A percentile compares a stretch with the other conserved stretches of the same genome.
phyloP scores from a whole-genome alignment of 1,284 basidiomycete species.

The Ustilago vetiveriae region DNA sequence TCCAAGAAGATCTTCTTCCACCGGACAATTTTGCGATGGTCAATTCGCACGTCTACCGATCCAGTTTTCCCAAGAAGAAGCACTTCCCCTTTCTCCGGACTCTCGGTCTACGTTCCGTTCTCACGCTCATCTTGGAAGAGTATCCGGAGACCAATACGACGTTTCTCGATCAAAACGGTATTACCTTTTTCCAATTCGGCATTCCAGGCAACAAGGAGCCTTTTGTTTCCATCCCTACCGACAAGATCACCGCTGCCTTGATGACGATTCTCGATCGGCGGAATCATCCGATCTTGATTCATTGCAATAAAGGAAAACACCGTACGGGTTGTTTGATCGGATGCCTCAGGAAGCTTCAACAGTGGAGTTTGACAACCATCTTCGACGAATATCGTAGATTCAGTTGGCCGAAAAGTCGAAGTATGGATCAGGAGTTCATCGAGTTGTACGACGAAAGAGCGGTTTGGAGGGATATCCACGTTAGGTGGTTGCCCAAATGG shows the following conservation, averaged over 20 bases:
- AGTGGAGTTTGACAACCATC: slow-evolving; percentile 71
- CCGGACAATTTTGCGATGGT: slow-evolving; percentile 68
- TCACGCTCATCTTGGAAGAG: slow-evolving; percentile 71
- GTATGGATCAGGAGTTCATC: slow-evolving; percentile 72
- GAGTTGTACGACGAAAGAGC: slow-evolving; percentile 67
- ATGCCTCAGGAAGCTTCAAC: slow-evolving; percentile 71
- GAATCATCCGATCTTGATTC: slow-evolving; percentile 72
- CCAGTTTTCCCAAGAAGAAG: slow-evolving; percentile 71
- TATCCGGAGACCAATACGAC: slow-evolving; percentile 71
- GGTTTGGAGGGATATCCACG: slow-evolving; percentile 38
- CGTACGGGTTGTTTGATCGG: slow-evolving; percentile 73
- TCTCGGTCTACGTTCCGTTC: slow-evolving; percentile 71
- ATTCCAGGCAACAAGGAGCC: slow-evolving; percentile 72
- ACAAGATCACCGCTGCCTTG: slow-evolving; percentile 71
- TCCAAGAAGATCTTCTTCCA: slow-evolving; percentile 54
- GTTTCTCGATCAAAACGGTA: slow-evolving; percentile 69
- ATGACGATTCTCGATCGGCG: slow-evolving; percentile 71
- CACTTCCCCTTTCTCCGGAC: slow-evolving; percentile 72
- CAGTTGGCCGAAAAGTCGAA: slow-evolving; percentile 70
- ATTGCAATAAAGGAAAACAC: slow-evolving; percentile 74
- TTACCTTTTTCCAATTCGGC: slow-evolving; percentile 71
- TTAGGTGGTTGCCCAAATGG: slow-evolving; percentile 42
- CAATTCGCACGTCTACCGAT: slow-evolving; percentile 70
- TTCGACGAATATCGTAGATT: slow-evolving; percentile 73
- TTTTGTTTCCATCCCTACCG: slow-evolving; percentile 69